A percentile compares a stretch with the other conserved stretches of the same genome.
Conservation (phyloP, 75 land plant species). For the Pinus tabuliformis region DNA sequence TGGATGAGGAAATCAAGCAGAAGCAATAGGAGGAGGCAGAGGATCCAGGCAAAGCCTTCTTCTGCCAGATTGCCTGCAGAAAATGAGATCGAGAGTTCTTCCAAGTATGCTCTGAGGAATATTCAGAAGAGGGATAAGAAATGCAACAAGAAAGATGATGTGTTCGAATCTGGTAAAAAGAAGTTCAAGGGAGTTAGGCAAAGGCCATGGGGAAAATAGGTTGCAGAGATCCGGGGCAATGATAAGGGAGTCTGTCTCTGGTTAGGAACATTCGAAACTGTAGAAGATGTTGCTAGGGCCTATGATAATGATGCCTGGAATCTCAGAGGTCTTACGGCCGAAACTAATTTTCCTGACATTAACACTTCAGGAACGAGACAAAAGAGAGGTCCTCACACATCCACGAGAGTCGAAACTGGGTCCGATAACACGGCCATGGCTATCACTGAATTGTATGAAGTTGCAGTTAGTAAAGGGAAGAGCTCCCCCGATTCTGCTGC, state of each 20-base stretch:
- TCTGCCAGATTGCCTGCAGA: background rate
- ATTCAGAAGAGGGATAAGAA: background rate
- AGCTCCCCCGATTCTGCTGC: too few relatives aligned
- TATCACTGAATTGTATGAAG: too few relatives aligned
- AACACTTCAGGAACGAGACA: background rate
- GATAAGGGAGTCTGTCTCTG: conserved; percentile 1
- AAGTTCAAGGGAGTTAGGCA: conserved; percentile 13
- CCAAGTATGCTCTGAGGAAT: background rate
- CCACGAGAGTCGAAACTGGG: too few relatives aligned
- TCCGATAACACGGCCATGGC: too few relatives aligned
- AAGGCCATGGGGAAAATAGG: conserved; percentile 17
- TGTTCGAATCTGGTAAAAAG: background rate
- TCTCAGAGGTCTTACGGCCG: background rate
- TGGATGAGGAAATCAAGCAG: background rate
- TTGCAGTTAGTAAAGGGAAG: too few relatives aligned
- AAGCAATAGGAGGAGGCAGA: too few relatives aligned
- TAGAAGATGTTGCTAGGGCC: conserved; percentile 10
- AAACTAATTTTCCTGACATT: background rate
- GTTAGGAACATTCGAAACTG: conserved; percentile 13
- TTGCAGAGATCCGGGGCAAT: conserved; percentile 14
- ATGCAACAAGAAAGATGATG: background rate
- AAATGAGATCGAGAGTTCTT: background rate
- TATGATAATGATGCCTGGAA: conserved; percentile 10
- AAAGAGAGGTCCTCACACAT: background rate
- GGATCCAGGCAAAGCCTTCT: background rate